A percentile compares a stretch with the other conserved stretches of the same genome.
Evolutionary conservation across 1,284 basidiomycete genomes (phyloP).

Genomic region (Stygiomarasmius scandens): DNA sequence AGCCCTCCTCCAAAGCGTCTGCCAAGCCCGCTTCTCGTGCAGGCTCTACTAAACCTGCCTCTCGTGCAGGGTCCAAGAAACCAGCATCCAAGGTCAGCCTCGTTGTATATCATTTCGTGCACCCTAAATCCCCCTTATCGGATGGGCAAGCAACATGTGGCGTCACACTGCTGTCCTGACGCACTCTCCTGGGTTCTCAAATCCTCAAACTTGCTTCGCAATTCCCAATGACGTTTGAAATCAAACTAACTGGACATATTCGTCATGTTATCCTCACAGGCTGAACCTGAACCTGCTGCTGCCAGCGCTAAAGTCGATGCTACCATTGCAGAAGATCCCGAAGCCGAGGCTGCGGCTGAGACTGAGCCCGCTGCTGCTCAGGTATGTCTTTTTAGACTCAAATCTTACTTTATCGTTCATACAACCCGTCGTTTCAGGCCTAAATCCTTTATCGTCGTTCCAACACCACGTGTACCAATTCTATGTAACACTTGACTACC

Average conservation of each 20-base stretch:
- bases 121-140: background rate
- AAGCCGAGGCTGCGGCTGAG: constrained; percentile 16
- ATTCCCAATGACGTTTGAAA: background rate
- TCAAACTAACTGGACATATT: background rate
- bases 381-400: background rate
- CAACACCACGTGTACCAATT: constrained; percentile 6
- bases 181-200: background rate
- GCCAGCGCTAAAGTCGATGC: constrained; percentile 11
- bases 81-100: constrained; percentile 36
- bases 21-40: constrained; percentile 46
- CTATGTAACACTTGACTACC: background rate
- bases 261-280: constrained; percentile 2
- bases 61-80: constrained; percentile 42
- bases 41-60: constrained; percentile 42
- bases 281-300: constrained; percentile 10
- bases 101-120: background rate
- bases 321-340: constrained; percentile 18
- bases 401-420: background rate
- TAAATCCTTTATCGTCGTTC: background rate
- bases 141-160: background rate
- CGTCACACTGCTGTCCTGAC: background rate
- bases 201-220: background rate
- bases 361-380: constrained; percentile 1
- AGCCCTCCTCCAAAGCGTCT: constrained; percentile 21
- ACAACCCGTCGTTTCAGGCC: background rate